Percentiles rank a stretch among this genome's conserved stretches.
phyloP scores from a whole-genome alignment of 2,329 filamentous ascomycete genomes.

The Aspergillus ustus region DNA sequence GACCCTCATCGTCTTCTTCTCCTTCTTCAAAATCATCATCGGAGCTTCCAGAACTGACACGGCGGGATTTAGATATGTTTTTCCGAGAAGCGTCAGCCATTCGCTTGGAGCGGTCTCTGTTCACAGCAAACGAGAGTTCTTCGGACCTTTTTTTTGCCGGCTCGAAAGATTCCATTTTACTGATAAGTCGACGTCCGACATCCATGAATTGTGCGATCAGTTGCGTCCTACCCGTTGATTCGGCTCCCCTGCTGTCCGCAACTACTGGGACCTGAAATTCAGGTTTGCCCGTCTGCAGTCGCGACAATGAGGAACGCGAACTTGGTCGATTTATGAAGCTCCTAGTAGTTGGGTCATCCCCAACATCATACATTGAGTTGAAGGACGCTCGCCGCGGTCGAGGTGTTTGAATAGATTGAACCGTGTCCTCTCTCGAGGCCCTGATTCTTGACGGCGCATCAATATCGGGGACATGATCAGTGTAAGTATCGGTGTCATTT shows the following conservation, averaged over 20 bases:
- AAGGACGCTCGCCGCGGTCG: constrained; percentile 59
- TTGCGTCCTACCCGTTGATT: constrained; percentile 40
- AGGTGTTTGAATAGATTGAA: constrained; percentile 34
- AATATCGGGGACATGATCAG: constrained; percentile 24
- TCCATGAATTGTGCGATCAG: constrained; percentile 45
- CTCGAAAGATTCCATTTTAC: constrained; percentile 35
- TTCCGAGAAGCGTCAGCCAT: constrained; percentile 27
- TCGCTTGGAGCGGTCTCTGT: constrained; percentile 36
- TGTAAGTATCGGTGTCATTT: constrained; percentile 41
- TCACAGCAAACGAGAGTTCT: constrained; percentile 34
- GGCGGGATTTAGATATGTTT: constrained; percentile 19
- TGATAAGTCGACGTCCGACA: constrained; percentile 43
- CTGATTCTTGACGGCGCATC: constrained; percentile 30
- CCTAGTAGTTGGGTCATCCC: constrained; percentile 56
- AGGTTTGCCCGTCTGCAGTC: constrained; percentile 43
- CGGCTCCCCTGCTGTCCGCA: constrained; percentile 17
- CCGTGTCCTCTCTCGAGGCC: constrained; percentile 33
- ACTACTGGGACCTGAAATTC: constrained; percentile 35
- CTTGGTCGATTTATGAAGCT: constrained; percentile 43
- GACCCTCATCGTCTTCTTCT: constrained; percentile 24
- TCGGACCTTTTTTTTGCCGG: constrained; percentile 31
- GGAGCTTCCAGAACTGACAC: constrained; percentile 23
- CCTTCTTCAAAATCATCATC: constrained; percentile 19
- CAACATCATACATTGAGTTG: constrained; percentile 56
- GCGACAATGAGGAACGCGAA: constrained; percentile 51